Percentiles rank a stretch among this genome's conserved stretches.
phyloP scores from a whole-genome alignment of 2,329 filamentous ascomycete genomes.

The Huntiella omanensis region DNA sequence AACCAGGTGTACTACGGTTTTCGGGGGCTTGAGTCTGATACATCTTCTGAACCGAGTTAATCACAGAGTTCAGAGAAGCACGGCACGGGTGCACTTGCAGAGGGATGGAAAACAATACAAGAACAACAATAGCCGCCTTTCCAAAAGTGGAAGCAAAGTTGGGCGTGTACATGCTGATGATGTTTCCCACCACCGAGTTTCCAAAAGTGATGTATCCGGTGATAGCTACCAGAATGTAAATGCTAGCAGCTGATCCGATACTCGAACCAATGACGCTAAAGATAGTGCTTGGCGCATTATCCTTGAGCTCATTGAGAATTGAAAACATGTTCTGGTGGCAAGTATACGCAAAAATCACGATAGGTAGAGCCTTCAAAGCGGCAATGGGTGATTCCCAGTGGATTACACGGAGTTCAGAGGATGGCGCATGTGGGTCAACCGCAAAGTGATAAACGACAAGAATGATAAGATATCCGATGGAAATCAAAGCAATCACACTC shows the following conservation, averaged over 20 bases:
- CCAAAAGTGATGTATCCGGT: slow-evolving; percentile 95
- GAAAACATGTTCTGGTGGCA: slow-evolving; percentile 99
- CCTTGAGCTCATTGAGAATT: slow-evolving; percentile 81
- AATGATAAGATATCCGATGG: slow-evolving; percentile 85
- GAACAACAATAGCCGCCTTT: slow-evolving; percentile 82
- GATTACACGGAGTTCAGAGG: slow-evolving; percentile 57
- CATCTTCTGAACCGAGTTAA: slow-evolving; percentile 47
- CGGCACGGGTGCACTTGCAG: slow-evolving; percentile 91
- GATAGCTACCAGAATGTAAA: slow-evolving; percentile 82
- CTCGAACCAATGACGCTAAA: slow-evolving; percentile 63
- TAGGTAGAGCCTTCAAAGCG: slow-evolving; percentile 69
- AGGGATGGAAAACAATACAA: slow-evolving; percentile 92
- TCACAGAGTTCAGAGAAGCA: slow-evolving; percentile 84
- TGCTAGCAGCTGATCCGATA: slow-evolving; percentile 69
- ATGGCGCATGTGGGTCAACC: slow-evolving; percentile 55
- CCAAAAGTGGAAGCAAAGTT: slow-evolving; percentile 77
- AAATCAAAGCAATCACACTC: slow-evolving; percentile 73
- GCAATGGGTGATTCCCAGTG: slow-evolving; percentile 63
- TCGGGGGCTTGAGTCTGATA: slow-evolving; percentile 31
- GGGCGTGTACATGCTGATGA: slow-evolving; percentile 73
- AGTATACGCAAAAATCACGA: slow-evolving; percentile 98
- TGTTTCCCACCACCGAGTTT: slow-evolving; percentile 75
- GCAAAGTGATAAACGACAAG: slow-evolving; percentile 86
- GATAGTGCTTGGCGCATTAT: slow-evolving; percentile 58
- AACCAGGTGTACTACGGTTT: slow-evolving; percentile 22